A percentile compares a stretch with the other conserved stretches of the same genome.
phyloP scores from a whole-genome alignment of 106 monocot species.

The Dactylorhiza incarnata region DNA sequence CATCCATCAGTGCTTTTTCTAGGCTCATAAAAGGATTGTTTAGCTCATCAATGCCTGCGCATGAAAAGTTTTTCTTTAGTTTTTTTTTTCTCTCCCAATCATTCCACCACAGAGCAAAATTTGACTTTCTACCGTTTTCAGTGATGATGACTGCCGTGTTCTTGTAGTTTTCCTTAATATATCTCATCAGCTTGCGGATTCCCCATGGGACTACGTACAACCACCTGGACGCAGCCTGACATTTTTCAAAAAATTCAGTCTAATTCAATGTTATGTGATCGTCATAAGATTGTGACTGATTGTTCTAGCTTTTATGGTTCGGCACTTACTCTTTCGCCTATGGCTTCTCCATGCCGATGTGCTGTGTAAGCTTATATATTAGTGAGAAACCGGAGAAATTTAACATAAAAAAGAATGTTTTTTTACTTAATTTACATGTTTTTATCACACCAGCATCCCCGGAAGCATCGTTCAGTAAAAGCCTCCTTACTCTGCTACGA shows the following conservation, averaged over 20 bases:
- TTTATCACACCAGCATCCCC: slow-evolving; percentile 39
- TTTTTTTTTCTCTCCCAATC: not conserved
- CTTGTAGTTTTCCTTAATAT: slow-evolving; percentile 59
- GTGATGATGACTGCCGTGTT: slow-evolving; percentile 49
- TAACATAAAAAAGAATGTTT: not conserved
- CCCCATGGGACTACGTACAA: slow-evolving; percentile 76
- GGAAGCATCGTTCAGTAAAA: slow-evolving; percentile 38
- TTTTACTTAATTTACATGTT: slow-evolving; percentile 27
- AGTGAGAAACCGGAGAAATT: not conserved
- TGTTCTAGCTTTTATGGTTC: not conserved
- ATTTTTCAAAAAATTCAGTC: not conserved
- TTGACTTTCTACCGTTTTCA: slow-evolving; percentile 49
- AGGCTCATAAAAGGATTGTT: slow-evolving; percentile 31
- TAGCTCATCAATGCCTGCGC: slow-evolving; percentile 59
- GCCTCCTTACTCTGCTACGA: slow-evolving; percentile 28
- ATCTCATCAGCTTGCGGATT: slow-evolving; percentile 53
- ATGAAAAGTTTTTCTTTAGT: not conserved
- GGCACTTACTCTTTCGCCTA: slow-evolving; percentile 52
- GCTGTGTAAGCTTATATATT: slow-evolving; percentile 21
- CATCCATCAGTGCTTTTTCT: slow-evolving; percentile 40
- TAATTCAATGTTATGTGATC: not conserved
- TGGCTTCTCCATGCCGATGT: slow-evolving; percentile 37
- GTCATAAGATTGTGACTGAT: not conserved
- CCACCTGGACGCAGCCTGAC: slow-evolving; percentile 62
- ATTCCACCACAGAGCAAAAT: not conserved